Conservation (phyloP, 2,329 filamentous ascomycete species). For the Pseudogymnoascus sp. region DNA sequence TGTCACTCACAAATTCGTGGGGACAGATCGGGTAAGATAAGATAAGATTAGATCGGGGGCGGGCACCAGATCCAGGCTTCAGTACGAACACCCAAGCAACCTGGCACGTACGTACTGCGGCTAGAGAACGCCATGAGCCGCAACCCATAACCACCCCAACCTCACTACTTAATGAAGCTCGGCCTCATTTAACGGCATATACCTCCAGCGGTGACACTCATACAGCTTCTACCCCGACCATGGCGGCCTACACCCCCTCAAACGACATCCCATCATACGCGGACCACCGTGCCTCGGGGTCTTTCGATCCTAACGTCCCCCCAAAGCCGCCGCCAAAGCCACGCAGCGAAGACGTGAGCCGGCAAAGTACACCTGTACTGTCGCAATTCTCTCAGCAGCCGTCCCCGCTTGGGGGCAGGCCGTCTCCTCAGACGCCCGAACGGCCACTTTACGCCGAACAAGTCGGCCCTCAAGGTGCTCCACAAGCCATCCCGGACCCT, state of each 20-base stretch:
- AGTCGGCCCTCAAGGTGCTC: constrained; percentile 11
- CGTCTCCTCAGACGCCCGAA: constrained; percentile 13
- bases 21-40: not conserved
- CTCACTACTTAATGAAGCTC: not conserved
- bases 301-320: constrained; percentile 45
- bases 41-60: not conserved
- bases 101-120: not conserved
- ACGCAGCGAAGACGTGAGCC: constrained; percentile 58
- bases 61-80: not conserved
- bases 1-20: not conserved
- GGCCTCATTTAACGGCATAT: not conserved
- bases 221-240: not conserved
- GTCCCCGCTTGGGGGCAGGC: constrained; percentile 31
- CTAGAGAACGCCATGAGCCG: constrained; percentile 1
- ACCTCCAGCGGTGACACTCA: not conserved
- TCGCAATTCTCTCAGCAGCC: not conserved
- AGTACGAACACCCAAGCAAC: not conserved
- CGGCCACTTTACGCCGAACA: not conserved
- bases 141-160: not conserved
- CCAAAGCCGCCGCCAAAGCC: constrained; percentile 68
- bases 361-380: constrained; percentile 50
- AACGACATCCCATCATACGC: constrained; percentile 15
- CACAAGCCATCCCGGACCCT: constrained; percentile 41
- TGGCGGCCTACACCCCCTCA: constrained; percentile 7
- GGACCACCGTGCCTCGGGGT: constrained; percentile 14